phyloP scores from a whole-genome alignment of 78 protist genomes.

The Dictyostelium intermedium region DNA sequence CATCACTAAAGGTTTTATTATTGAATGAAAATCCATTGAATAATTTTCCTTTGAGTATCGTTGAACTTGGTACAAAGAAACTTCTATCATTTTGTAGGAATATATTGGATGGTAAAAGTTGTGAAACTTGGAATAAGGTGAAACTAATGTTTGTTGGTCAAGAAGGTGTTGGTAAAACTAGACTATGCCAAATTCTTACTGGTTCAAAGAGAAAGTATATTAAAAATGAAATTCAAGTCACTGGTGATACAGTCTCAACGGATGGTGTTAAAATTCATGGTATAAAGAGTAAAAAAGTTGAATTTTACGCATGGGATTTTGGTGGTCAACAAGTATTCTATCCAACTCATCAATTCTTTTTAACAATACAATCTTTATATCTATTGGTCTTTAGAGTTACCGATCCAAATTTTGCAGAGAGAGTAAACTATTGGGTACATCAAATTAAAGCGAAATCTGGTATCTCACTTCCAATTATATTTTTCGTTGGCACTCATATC shows the following conservation, averaged over 20 bases:
- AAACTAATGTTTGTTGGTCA: conserved; percentile 77
- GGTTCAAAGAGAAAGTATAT: conserved; percentile 42
- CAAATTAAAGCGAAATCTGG: conserved; percentile 40
- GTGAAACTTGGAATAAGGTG: conserved; percentile 74
- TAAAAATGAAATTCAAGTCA: conserved; percentile 17
- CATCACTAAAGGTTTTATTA: conserved; percentile 22
- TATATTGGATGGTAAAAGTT: conserved; percentile 37
- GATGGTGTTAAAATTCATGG: conserved; percentile 74
- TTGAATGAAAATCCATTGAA: conserved; percentile 50
- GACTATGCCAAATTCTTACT: conserved; percentile 12
- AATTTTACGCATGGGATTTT: conserved; percentile 75
- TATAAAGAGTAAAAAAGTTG: conserved; percentile 29
- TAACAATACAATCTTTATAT: conserved; percentile 40
- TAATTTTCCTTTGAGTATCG: conserved; percentile 34
- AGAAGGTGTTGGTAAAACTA: conserved; percentile 81
- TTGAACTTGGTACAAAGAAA: conserved; percentile 47
- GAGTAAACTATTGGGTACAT: conserved; percentile 73
- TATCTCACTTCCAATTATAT: conserved; percentile 28
- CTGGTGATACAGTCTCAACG: conserved; percentile 73
- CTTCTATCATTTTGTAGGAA: conserved; percentile 37
- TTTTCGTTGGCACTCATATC: conserved; percentile 70
- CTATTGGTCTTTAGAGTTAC: conserved; percentile 48
- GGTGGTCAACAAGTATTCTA: conserved; percentile 80
- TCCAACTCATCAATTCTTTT: conserved; percentile 83
- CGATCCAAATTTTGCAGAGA: conserved; percentile 64